Evolutionary conservation across 2,329 filamentous ascomycete genomes (phyloP).

Genomic region (Penicillium psychrosexuale): DNA sequence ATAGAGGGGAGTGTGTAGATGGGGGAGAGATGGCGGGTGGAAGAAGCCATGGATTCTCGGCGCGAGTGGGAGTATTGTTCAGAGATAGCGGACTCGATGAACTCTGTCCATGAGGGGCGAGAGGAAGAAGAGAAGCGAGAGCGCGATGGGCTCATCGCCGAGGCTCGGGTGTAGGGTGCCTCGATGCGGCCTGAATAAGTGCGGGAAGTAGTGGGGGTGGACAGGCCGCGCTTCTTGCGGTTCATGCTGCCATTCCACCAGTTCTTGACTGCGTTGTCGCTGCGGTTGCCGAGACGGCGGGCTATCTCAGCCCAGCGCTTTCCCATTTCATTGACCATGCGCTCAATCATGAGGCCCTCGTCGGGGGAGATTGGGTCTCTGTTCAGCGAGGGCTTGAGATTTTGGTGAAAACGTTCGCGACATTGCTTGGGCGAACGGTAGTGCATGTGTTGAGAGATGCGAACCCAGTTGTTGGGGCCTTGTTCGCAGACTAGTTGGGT

Average conservation of each 20-base stretch:
- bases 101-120: constrained; percentile 24
- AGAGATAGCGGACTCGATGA: constrained; percentile 12
- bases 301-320: constrained; percentile 95
- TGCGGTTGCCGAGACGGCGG: constrained; percentile 73
- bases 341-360: constrained; percentile 71
- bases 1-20: constrained; percentile 40
- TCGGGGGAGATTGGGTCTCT: constrained; percentile 69
- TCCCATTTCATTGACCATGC: constrained; percentile 71
- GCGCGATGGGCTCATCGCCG: constrained; percentile 29
- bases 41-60: constrained; percentile 24
- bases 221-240: constrained; percentile 58
- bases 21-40: constrained; percentile 34
- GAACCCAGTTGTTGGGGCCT: constrained; percentile 84
- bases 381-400: constrained; percentile 73
- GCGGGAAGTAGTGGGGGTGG: constrained; percentile 33
- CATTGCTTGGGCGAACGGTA: constrained; percentile 90
- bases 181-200: constrained; percentile 39
- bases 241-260: constrained; percentile 97
- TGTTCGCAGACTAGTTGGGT: constrained; percentile 67
- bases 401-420: constrained; percentile 89
- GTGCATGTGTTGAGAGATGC: constrained; percentile 71
- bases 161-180: constrained; percentile 37
- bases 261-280: constrained; percentile 95
- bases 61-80: constrained; percentile 20
- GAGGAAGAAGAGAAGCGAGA: constrained; percentile 29